phyloP scores from a whole-genome alignment of 2,329 filamentous ascomycete species.

The Colletotrichum lupini region DNA sequence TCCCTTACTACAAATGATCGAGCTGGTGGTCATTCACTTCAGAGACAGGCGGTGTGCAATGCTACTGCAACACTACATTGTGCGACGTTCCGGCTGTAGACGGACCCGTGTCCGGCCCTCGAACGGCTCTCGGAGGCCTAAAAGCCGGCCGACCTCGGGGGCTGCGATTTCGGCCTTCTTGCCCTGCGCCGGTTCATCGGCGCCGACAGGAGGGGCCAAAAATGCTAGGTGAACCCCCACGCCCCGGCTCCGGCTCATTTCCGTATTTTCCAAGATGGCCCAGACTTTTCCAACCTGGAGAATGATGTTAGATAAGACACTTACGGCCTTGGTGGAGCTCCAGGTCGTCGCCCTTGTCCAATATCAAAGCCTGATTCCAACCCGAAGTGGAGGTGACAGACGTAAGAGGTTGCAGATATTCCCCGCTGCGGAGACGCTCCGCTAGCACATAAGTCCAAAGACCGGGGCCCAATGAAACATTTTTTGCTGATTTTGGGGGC shows the following conservation, averaged over 20 bases:
- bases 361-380: slow-evolving; percentile 31
- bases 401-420: slow-evolving; percentile 22
- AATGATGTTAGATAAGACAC: slow-evolving; percentile 18
- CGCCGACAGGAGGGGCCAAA: not conserved
- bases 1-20: not conserved
- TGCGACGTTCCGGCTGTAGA: not conserved
- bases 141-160: slow-evolving; percentile 25
- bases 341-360: slow-evolving; percentile 20
- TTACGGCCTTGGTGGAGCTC: slow-evolving; percentile 10
- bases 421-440: slow-evolving; percentile 29
- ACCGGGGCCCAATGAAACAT: slow-evolving; percentile 8
- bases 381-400: slow-evolving; percentile 30
- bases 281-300: not conserved
- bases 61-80: too few relatives aligned
- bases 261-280: not conserved
- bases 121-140: slow-evolving; percentile 1
- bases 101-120: slow-evolving; percentile 20
- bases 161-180: slow-evolving; percentile 17
- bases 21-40: not conserved
- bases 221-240: slow-evolving; percentile 11
- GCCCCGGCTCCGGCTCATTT: slow-evolving; percentile 15
- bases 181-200: slow-evolving; percentile 12
- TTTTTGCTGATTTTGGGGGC: not conserved
- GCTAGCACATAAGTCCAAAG: not conserved
- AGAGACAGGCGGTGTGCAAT: too few relatives aligned